Evolutionary conservation across 75 land plant species (phyloP).

Genomic region (Selaginella moellendorffii): DNA sequence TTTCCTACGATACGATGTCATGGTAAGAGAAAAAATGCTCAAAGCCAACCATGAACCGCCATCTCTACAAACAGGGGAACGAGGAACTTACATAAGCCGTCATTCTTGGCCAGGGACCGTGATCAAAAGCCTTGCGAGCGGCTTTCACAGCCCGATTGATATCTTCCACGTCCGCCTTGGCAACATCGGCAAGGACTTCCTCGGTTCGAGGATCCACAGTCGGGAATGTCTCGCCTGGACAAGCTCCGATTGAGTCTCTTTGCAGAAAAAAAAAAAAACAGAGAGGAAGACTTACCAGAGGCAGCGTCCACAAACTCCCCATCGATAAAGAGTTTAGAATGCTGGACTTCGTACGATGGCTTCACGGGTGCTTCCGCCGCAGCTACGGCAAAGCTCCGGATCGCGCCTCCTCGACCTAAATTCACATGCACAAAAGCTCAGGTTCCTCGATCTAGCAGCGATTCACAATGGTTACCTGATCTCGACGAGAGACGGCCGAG

Average conservation of each 20-base stretch:
- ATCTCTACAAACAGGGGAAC: no score
- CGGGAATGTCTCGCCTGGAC: slow-evolving; percentile 50
- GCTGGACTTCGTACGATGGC: not conserved
- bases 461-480: no score
- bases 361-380: not conserved
- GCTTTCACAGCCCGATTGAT: slow-evolving; percentile 41
- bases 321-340: slow-evolving; percentile 30
- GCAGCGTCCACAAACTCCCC: slow-evolving; percentile 9
- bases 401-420: not conserved
- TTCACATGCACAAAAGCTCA: no score
- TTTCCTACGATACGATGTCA: slow-evolving; percentile 55
- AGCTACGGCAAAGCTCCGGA: not conserved
- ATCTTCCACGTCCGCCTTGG: not conserved
- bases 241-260: not conserved
- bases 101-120: slow-evolving; percentile 59
- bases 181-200: slow-evolving; percentile 24
- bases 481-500: no score
- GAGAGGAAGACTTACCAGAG: slow-evolving; percentile 1
- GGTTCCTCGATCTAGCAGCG: no score
- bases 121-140: slow-evolving; percentile 53
- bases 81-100: slow-evolving; percentile 30
- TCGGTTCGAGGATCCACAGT: slow-evolving; percentile 52
- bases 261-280: not conserved
- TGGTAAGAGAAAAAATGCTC: no score
- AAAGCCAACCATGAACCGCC: no score